Evolutionary conservation across 768 basidiomycete genomes (phyloP), one percentile per base, ranked within the genome.

Genomic region (Serendipita sp.): DNA sequence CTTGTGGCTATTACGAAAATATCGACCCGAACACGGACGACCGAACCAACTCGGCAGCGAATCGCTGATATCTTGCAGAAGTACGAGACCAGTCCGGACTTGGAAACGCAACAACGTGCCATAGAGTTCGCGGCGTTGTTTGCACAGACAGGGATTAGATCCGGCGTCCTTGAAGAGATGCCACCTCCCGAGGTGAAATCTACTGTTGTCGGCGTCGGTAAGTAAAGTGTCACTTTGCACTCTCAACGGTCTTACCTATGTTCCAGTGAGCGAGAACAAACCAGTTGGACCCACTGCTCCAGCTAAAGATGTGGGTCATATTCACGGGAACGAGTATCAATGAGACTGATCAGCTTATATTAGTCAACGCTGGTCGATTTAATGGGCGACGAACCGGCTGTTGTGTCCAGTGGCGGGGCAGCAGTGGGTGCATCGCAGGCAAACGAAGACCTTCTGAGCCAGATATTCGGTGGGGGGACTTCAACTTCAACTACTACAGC

Each of bases 131-230:
- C 88, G 0, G 88, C 83, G 69, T 73, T 99, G 68, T 91, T 91
- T 72, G 83, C 80, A 34, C 64, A 67, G 52, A 60, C 70, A n/a
- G 84, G 88, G n/a, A 76, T 89, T 23, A 79, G 83, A 66, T 79
- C 80, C 5, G 96, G 95, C 44, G 92, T 99, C 1, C 74, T 98
- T 52, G 48, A 52, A 52, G 48, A 52, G 64, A 99, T 99, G 96
- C 96, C 96, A n/a, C 89, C 91, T 3, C 96, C 96, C 1, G 96
- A 99, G 73, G 76, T 98, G 68, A 96, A 94, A 76, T 87, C 89
- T n/a, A 97, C 95, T 2, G 89, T 98, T 1, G 88, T 95, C 80
- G 96, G 91, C 52, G 81, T 88, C 66, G 89, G 92, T 94, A 69
- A 68, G 83, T 76, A 13, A 2, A 60, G 64, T 30, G 0, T 47